Evolutionary conservation across 768 basidiomycete genomes (phyloP), one percentile per base, ranked within the genome.

Genomic region (Cystofilobasidium ferigula): DNA sequence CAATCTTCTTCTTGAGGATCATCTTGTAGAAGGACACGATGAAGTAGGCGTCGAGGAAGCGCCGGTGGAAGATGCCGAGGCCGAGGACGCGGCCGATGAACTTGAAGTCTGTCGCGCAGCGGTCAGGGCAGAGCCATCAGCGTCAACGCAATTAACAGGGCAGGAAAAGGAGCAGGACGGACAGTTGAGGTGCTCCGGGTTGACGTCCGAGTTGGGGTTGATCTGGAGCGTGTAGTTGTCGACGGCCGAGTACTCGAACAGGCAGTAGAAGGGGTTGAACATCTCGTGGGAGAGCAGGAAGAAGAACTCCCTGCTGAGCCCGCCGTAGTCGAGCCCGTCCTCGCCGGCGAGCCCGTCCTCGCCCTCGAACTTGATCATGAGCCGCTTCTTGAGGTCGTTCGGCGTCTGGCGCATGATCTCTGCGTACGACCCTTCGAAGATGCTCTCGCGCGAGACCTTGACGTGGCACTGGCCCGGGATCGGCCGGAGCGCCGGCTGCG

Each of bases 1-100:
- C 87, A 36, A 98, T 92, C 78, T 97, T 95, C 81, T 98, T 98
- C 82, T 88, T 89, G 73, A 99, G 75, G 68, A 98, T 93, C 93
- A 97, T 97, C 81, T 98, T 99, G 84, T 99, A 98, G 82, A 99
- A 95, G 72, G 89, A 89, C 75, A 94, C 92, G 71, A 98, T 97
- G 77, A 99, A 99, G 81, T 98, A 98, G 40, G 93, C 94, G 71
- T 99, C 95, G 70, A 99, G 79, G 86, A 99, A 99, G 13, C 95
- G 89, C 62, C 95, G 86, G 57, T 99, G 95, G 85, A 99, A 99
- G 75, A 99, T 98, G 70, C 89, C 94, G 51, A 98, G 82, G 61
- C 93, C 92, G 62, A 98, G 80, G 73, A 88, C 89, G 40, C 95
- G 85, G 12, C 95, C 95, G 70, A 99, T 98, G 77, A 99, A 98